phyloP scores from a whole-genome alignment of 2,329 filamentous ascomycete genomes.

The Arachnopeziza araneosa region DNA sequence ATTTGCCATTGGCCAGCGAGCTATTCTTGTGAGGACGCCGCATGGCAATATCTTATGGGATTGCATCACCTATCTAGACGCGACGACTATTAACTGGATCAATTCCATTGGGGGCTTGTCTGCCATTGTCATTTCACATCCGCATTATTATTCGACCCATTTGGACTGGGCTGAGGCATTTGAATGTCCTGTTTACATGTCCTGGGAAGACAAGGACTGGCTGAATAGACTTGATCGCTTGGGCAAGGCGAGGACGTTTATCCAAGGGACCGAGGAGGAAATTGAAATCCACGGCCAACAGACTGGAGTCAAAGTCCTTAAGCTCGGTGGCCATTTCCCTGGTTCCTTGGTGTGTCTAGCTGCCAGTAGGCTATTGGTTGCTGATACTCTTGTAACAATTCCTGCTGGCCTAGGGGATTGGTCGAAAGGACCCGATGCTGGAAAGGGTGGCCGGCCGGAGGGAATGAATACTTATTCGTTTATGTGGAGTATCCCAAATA shows the following conservation, averaged over 20 bases:
- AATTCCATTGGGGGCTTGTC: constrained; percentile 56
- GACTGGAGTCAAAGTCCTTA: constrained; percentile 55
- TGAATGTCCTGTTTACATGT: constrained; percentile 62
- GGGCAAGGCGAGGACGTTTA: constrained; percentile 40
- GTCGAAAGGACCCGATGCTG: constrained; percentile 38
- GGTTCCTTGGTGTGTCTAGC: constrained; percentile 65
- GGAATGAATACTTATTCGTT: constrained; percentile 57
- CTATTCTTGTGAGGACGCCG: constrained; percentile 60
- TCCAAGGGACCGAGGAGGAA: constrained; percentile 37
- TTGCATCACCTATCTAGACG: constrained; percentile 64
- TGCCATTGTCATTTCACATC: constrained; percentile 73
- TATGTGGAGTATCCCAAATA: constrained; percentile 72
- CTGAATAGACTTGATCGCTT: constrained; percentile 40
- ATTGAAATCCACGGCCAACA: constrained; percentile 34
- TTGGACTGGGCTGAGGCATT: constrained; percentile 68
- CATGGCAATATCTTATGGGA: constrained; percentile 76
- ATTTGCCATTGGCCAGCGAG: constrained; percentile 70
- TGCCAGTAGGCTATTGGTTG: constrained; percentile 59
- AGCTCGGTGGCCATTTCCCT: constrained; percentile 74
- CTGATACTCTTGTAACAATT: constrained; percentile 71
- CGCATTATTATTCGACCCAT: constrained; percentile 77
- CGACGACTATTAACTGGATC: constrained; percentile 54
- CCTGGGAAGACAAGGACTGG: constrained; percentile 62
- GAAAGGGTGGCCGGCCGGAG: constrained; percentile 34
- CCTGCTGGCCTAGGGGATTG: constrained; percentile 50